Conservation (phyloP, 768 basidiomycete species). For the Rossbeevera mucosa region DNA sequence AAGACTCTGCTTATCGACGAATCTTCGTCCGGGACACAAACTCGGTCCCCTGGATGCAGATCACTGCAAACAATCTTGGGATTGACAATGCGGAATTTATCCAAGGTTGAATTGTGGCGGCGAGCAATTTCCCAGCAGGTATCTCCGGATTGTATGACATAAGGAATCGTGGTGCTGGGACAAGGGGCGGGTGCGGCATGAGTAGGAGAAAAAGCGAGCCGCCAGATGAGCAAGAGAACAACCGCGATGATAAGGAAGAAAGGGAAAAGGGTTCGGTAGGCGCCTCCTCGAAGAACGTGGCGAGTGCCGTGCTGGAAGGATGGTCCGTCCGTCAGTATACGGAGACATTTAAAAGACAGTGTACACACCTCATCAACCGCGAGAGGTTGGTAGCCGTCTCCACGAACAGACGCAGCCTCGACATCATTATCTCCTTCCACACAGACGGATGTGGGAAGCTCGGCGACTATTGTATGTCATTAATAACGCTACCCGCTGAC, state of each 20-base stretch:
- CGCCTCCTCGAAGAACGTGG: slow-evolving; percentile 33
- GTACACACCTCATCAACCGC: slow-evolving; percentile 44
- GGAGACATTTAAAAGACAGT: neutral
- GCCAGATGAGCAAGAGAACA: slow-evolving; percentile 59
- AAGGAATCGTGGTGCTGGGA: slow-evolving; percentile 36
- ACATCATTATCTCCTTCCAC: slow-evolving; percentile 38
- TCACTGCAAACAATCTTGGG: slow-evolving; percentile 50
- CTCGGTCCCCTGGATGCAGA: slow-evolving; percentile 53
- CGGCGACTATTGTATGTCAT: slow-evolving; percentile 22
- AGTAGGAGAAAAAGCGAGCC: slow-evolving; percentile 44
- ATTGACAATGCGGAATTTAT: slow-evolving; percentile 50
- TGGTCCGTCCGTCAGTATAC: slow-evolving; percentile 20
- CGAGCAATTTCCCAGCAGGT: slow-evolving; percentile 62
- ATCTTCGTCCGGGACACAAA: slow-evolving; percentile 52
- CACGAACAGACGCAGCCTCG: slow-evolving; percentile 51
- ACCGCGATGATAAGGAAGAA: slow-evolving; percentile 70
- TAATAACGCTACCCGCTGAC: neutral
- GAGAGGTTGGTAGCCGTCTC: slow-evolving; percentile 56
- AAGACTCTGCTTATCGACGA: slow-evolving; percentile 32
- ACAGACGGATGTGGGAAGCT: slow-evolving; percentile 26
- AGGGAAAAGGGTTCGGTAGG: slow-evolving; percentile 62
- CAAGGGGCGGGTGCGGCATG: slow-evolving; percentile 23
- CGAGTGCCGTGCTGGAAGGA: slow-evolving; percentile 31
- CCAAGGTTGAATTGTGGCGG: slow-evolving; percentile 44
- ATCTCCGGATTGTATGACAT: slow-evolving; percentile 55